Evolutionary conservation across 2,329 filamentous ascomycete species (phyloP), one percentile per base, ranked within the genome.

Genomic region (Elsinoe arachidis): DNA sequence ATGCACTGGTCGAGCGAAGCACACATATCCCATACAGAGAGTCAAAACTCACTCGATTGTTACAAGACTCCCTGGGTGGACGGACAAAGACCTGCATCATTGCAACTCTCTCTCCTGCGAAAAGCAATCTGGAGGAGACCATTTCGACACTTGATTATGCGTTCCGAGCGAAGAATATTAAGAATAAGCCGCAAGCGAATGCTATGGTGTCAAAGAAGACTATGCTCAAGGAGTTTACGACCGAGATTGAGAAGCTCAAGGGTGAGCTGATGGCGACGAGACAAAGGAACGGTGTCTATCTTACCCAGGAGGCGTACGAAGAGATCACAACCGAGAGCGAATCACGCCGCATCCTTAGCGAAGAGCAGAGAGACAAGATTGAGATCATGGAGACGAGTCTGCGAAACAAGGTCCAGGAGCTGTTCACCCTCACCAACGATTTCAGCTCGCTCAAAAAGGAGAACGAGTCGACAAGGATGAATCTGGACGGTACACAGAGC

Each of bases 71-170:
- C 0, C 81, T 99, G 0, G 93, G 93, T 61, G 93, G 93, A 2
- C 84, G 87, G 55, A 99, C 95, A 1, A 99, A 99, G 70, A 99
- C 93, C 0, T 99, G 93, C 75, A 99, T 99, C 63, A 97, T 99
- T 67, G 93, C 93, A 5, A 99, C 93, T 0, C 81, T 99, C 39
- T 97, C 93, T 2, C 91, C 93, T 1, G 90, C 91, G 6, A 95
- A 93, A 72, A 91, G 86, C 72, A 99, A 97, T 65, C 78, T 99
- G 1, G 93, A 99, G 68, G 93, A 99, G 72, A 99, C 95, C 0
- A 97, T 99, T 60, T 97, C 93, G 0, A 99, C 95, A 0, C 80
- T 99, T 1, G 93, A 99, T 70, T 99, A 99, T 68, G 95, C 93
- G 10, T 97, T 97, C 74, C 83, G 93, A 47, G 93, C 93, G 14